phyloP scores from a whole-genome alignment of 2,329 filamentous ascomycete genomes.

The Phialemoniopsis sp. region DNA sequence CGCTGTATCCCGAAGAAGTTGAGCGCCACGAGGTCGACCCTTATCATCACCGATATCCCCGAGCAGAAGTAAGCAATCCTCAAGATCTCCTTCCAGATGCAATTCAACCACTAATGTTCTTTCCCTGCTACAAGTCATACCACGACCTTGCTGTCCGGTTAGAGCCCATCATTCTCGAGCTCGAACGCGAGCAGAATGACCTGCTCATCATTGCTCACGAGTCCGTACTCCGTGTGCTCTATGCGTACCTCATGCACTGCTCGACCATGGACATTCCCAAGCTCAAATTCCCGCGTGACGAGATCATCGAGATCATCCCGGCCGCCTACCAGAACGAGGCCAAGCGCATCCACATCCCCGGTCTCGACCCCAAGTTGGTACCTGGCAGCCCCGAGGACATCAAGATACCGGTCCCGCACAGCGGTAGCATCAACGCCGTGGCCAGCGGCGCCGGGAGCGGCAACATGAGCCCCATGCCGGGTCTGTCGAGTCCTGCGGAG shows the following conservation, averaged over 20 bases:
- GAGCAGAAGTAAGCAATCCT: slow-evolving; percentile 68
- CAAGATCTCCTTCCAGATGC: not conserved
- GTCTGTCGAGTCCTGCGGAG: slow-evolving; percentile 41
- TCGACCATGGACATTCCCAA: slow-evolving; percentile 91
- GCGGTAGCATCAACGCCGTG: slow-evolving; percentile 11
- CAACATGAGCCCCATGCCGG: slow-evolving; percentile 38
- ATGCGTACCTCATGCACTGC: slow-evolving; percentile 98
- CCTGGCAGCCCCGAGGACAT: slow-evolving; percentile 79
- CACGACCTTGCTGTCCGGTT: slow-evolving; percentile 97
- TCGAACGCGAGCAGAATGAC: slow-evolving; percentile 95
- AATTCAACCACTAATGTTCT: slow-evolving; percentile 2
- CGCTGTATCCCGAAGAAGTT: slow-evolving; percentile 85
- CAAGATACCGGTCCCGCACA: slow-evolving; percentile 64
- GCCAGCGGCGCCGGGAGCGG: slow-evolving; percentile 34
- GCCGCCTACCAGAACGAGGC: slow-evolving; percentile 97
- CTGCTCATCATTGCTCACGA: slow-evolving; percentile 98
- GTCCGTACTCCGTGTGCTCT: slow-evolving; percentile 92
- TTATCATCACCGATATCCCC: slow-evolving; percentile 93
- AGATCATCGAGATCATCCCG: slow-evolving; percentile 98
- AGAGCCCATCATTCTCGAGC: slow-evolving; percentile 94
- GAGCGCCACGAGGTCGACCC: slow-evolving; percentile 90
- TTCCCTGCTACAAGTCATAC: slow-evolving; percentile 67
- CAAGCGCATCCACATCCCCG: slow-evolving; percentile 82
- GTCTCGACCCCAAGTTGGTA: slow-evolving; percentile 60
- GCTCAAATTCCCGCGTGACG: slow-evolving; percentile 88